These are phyloP conservation scores for Vaccinium corymbosum DNA, from an alignment of 148 eudicot genomes.

Conservation along the genomic window DNA sequence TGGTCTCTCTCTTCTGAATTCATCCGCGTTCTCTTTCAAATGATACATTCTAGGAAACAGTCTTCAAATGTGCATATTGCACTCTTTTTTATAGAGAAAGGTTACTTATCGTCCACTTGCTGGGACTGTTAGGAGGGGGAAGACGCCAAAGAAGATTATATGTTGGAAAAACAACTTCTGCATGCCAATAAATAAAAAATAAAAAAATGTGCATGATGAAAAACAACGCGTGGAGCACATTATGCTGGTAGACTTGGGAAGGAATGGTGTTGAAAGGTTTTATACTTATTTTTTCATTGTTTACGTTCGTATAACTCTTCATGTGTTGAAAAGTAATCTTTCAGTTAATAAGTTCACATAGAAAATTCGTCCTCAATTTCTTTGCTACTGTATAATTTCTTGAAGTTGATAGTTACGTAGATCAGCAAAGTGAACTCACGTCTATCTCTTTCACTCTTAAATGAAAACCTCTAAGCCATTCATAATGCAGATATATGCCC, in stretches of 20 bases:
- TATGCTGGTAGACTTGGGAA: slow-evolving; percentile 97
- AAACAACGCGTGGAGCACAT: slow-evolving; percentile 97
- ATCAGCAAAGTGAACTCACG: background rate
- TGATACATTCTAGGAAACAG: slow-evolving; percentile 31
- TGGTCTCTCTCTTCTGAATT: too few relatives aligned
- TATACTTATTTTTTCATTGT: background rate
- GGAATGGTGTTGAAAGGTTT: slow-evolving; percentile 98
- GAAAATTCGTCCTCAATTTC: background rate
- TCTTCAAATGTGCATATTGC: background rate
- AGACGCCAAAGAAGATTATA: slow-evolving; percentile 79
- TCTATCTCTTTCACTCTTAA: background rate
- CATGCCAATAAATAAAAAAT: too few relatives aligned
- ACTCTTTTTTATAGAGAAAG: slow-evolving; percentile 46
- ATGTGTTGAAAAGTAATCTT: background rate
- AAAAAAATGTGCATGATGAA: slow-evolving; percentile 36
- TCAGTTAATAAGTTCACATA: background rate
- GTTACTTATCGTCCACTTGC: slow-evolving; percentile 92
- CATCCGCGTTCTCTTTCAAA: too few relatives aligned
- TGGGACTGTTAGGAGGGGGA: slow-evolving; percentile 95
- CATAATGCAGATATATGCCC: background rate
- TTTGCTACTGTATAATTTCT: background rate
- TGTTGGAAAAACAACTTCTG: slow-evolving; percentile 85
- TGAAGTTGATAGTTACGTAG: background rate
- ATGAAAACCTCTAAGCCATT: background rate
- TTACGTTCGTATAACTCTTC: background rate